phyloP scores from a whole-genome alignment of 2,329 filamentous ascomycete species.

The Penicillium palitans region DNA sequence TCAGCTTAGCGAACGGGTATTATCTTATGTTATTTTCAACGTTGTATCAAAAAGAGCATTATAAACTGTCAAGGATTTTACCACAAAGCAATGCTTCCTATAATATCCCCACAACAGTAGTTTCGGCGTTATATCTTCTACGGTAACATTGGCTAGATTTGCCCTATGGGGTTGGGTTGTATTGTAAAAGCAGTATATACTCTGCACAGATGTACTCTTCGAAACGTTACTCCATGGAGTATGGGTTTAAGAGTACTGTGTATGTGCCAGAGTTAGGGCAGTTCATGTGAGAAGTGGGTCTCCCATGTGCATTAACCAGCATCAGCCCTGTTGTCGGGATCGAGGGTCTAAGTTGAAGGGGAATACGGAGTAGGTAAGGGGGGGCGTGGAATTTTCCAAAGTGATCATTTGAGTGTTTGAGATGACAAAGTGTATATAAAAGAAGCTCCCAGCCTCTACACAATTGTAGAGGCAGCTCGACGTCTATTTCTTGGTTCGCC shows the following conservation, averaged over 20 bases:
- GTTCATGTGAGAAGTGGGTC: background rate
- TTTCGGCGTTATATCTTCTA: background rate
- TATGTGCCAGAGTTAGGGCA: background rate
- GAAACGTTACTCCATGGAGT: background rate
- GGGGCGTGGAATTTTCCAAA: background rate
- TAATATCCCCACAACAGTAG: background rate
- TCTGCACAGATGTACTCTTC: background rate
- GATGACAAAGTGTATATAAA: no score
- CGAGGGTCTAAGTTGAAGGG: background rate
- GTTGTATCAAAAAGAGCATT: background rate
- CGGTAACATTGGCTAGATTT: background rate
- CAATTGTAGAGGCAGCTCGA: background rate
- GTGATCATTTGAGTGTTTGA: background rate
- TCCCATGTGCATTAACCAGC: background rate
- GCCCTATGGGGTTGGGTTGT: background rate
- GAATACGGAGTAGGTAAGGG: background rate
- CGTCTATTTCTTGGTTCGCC: background rate
- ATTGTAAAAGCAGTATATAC: background rate
- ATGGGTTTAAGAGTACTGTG: background rate
- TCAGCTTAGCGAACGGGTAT: constrained; percentile 5
- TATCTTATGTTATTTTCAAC: background rate
- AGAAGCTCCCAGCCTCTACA: background rate
- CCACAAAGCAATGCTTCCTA: background rate
- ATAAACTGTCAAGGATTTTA: background rate
- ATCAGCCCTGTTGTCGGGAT: background rate